Base-by-base conservation (phyloP, 352 stramenopile genomes). In the Pythium aristosporum region DNA sequence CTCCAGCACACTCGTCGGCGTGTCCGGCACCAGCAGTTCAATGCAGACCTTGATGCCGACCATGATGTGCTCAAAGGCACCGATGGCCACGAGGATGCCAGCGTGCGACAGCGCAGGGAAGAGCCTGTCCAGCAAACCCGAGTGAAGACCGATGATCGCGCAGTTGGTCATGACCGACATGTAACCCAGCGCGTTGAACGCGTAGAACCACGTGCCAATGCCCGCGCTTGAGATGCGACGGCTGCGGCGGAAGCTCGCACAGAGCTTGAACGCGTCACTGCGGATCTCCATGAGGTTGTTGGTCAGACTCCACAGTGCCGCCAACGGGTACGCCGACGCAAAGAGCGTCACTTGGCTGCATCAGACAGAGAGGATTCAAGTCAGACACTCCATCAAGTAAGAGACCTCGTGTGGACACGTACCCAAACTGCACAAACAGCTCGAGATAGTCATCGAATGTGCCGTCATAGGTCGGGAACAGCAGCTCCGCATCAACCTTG, bases 231-330 rank as follows among this genome's bases (percentile, higher is more conserved):
- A 76, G 41, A 73, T 72, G 51, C 88, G 82, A 25, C 84, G 79
- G 25, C 79, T 86, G 57, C 92, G 87, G 7, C 85, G 84, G 71
- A 84, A 90, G 51, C 84, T 91, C 36, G 92, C 74, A 44, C 88
- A 91, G 51, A 98, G 80, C 70, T 98, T 98, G 74, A 98, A 98
- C 9, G 86, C 96, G 70, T 98, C 94, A 39, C 96, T 94, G 48
- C 94, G 88, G 72, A 98, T 98, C 62, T 97, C 94, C 62, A 98
- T 78, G 20, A 98, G 74, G 68, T 98, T 97, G 75, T 98, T 98
- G 44, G 89, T 79, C 5, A 98, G 77, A 63, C 88, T 90, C 73
- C 96, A 96, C 7, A 98, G 66, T 15, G 94, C 94, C 11, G 92
- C 96, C 23, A 98, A 82, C 28, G 96, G 96, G 37, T 98, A 90